These are phyloP conservation scores for Talaromyces amestolkiae DNA, from an alignment of 2,329 filamentous ascomycete genomes.

Conservation along the genomic window DNA sequence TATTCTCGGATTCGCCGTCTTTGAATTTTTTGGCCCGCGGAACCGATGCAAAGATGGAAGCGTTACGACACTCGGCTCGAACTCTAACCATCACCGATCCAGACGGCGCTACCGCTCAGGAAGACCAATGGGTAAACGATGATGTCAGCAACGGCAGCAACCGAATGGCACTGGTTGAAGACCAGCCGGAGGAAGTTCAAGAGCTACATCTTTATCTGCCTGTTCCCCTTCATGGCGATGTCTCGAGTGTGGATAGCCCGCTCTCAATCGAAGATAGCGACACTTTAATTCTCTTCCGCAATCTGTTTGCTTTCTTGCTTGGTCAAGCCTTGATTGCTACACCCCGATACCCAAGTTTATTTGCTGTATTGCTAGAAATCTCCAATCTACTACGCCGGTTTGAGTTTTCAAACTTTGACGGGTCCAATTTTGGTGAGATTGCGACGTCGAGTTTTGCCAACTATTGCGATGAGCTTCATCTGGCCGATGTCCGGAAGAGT, in stretches of 20 bases:
- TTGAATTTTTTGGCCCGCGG: conserved; percentile 58
- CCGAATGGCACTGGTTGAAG: conserved; percentile 48
- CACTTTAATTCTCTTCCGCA: conserved; percentile 58
- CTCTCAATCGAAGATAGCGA: conserved; percentile 53
- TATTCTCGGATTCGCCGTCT: conserved; percentile 57
- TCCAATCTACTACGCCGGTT: conserved; percentile 57
- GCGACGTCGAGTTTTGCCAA: conserved; percentile 50
- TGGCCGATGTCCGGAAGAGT: conserved; percentile 78
- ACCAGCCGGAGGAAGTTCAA: conserved; percentile 41
- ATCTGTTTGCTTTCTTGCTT: conserved; percentile 63
- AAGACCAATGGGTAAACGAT: conserved; percentile 36
- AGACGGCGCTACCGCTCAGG: conserved; percentile 32
- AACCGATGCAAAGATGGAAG: conserved; percentile 46
- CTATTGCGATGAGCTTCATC: conserved; percentile 71
- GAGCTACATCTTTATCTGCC: conserved; percentile 59
- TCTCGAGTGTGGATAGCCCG: conserved; percentile 34
- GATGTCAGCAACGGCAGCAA: conserved; percentile 48
- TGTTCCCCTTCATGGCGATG: conserved; percentile 54
- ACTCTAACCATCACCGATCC: conserved; percentile 31
- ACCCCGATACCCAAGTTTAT: conserved; percentile 53
- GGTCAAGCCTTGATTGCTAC: conserved; percentile 62
- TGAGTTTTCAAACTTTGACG: conserved; percentile 61
- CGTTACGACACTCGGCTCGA: conserved; percentile 30
- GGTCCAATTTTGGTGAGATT: conserved; percentile 62
- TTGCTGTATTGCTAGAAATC: conserved; percentile 62